Base-by-base conservation (phyloP, 768 basidiomycete genomes). In the Termitomyces sp. region DNA sequence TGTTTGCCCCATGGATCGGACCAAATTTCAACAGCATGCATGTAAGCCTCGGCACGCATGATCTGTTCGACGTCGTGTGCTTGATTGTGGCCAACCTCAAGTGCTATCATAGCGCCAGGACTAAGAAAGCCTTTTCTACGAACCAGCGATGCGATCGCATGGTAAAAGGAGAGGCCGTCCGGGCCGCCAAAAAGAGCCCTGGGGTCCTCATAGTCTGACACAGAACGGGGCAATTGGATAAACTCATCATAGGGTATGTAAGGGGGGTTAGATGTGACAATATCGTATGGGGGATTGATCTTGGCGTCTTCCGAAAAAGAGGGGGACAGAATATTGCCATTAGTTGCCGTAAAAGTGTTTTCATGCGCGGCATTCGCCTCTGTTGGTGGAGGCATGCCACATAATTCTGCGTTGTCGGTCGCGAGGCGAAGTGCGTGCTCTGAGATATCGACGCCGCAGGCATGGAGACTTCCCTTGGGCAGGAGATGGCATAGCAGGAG, bases 241-340 rank as follows among this genome's bases (percentile, higher is more conserved):
- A 86, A 95, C 56, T 88, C 86, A 36, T 69, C 60, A 58, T 68
- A 76, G 35, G 93, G 76, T 60, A 98, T 89, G 70, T 97, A 98
- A 10, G 92, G 89, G 23, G 90, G 89, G 70, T 94, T 95, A 15
- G 86, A 82, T 11, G 91, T 92, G 63, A 94, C 73, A 53, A 94
- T 72, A 70, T 92, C 86, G 70, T 85, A 90, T 2, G 87, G 82
- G 3, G 69, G 75, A 46, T 61, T 62, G 56, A 81, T 66, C 42
- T 57, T 60, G 50, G 65, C 57, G 42, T 65, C 56, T 20, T 65
- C 58, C 49, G 61, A 65, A 49, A 89, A 76, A 56, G 78, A 73
- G 13, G 73, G 73, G 36, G 73, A 74, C 35, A 83, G 67, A 54
- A 82, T 73, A 60, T 73, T 73, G 38, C 74, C 75, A 35, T 71